Percentiles rank a stretch among this genome's conserved stretches.
These are phyloP conservation scores for Plectosphaerella plurivora DNA, from an alignment of 2,329 filamentous ascomycete genomes.

Conservation along the genomic window DNA sequence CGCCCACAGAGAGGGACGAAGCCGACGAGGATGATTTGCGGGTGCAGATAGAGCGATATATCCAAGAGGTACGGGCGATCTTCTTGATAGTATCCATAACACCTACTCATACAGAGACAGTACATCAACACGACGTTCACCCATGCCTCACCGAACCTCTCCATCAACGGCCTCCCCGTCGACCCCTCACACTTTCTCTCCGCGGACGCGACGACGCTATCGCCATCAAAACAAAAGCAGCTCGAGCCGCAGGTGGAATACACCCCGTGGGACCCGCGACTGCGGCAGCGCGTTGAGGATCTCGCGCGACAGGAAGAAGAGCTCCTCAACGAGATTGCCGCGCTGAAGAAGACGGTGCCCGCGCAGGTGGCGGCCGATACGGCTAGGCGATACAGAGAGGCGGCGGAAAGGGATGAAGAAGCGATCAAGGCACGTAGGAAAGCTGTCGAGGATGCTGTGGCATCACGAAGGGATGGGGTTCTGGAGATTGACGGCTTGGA, in stretches of 20 bases:
- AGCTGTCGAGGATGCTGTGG: constrained; percentile 12
- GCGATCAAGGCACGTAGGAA: constrained; percentile 14
- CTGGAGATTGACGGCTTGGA: constrained; percentile 32
- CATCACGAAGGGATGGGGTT: constrained; percentile 15
- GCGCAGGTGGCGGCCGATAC: constrained; percentile 35
- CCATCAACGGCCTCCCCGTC: constrained; percentile 57
- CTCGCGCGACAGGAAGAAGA: constrained; percentile 60
- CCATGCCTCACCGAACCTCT: constrained; percentile 54
- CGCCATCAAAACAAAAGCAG: constrained; percentile 4
- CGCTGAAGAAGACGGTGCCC: constrained; percentile 52
- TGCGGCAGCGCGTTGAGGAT: constrained; percentile 54
- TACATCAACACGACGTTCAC: constrained; percentile 59
- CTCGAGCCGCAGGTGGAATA: constrained; percentile 36
- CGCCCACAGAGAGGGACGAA: constrained; percentile 47
- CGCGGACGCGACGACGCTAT: constrained; percentile 1
- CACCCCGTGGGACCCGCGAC: constrained; percentile 57
- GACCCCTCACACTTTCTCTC: constrained; percentile 33
- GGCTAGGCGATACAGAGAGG: constrained; percentile 25
- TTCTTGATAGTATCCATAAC: not conserved
- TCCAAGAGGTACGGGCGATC: constrained; percentile 44
- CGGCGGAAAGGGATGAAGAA: constrained; percentile 40
- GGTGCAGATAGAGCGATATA: constrained; percentile 50
- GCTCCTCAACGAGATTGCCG: constrained; percentile 58
- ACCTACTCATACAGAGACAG: constrained; percentile 24
- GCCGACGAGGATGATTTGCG: constrained; percentile 42